Base-by-base conservation (phyloP, 768 basidiomycete species). In the Panaeolus cyanescens region DNA sequence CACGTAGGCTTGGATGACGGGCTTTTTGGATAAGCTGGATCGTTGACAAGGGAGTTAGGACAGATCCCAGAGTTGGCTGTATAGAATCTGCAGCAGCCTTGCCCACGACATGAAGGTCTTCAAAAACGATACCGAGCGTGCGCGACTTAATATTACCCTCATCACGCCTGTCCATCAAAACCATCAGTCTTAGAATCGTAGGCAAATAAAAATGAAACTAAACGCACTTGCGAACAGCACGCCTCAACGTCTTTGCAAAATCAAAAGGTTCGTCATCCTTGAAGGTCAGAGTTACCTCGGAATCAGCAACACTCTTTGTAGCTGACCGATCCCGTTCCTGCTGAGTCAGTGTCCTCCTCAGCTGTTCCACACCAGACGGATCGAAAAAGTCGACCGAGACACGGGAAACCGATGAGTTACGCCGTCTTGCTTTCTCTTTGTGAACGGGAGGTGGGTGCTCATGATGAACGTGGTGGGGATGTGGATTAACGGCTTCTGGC, bases 1-100 rank as follows among this genome's bases (percentile, higher is more conserved):
- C 82, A 9, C 86, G 83, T 1, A 89, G 69, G 17, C 84, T 83
- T 0, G 92, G 90, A 59, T 91, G 86, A 36, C 85, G 79, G 1
- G 77, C 58, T 1, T 74, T 79, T 50, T 80, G 81, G 2, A 91
- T 67, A 6, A 73, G 74, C 56, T 79, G 74, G 1, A 83, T 3
- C 7, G 85, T 67, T 20, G 77, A 65, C 15, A 74, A 40, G 0
- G 85, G 86, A 69, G 89, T 85, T 42, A 91, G 74, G 2, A 82
- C 67, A n/a, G 88, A 88, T 13, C 84, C 84, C 7, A 95, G 66
- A 0, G 88, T 91, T 0, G 79, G 66, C 61, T 85, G 84, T 54
- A 80, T 82, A 1, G 83, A 83, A 1, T 83, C 83, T 0, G 82
- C 67, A 2, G 84, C 73, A 5, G 87, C 86, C 5, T 85, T 68